phyloP scores from a whole-genome alignment of 768 basidiomycete species.

The Pleurotus platypus region DNA sequence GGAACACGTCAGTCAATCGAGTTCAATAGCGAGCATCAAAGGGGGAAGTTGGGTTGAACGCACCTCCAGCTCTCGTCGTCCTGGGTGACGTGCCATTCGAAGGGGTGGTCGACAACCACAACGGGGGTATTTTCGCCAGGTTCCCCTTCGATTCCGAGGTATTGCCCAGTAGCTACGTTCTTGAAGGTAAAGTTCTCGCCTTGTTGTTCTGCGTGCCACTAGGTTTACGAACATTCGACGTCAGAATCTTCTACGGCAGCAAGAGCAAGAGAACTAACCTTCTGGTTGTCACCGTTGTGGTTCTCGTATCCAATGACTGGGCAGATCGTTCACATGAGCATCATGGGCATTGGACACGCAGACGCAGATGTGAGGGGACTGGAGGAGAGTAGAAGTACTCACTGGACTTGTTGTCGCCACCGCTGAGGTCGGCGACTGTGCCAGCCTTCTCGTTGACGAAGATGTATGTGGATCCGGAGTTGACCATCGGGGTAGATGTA shows the following conservation, averaged over 20 bases:
- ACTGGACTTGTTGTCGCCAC: slow-evolving; percentile 32
- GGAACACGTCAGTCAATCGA: too few species aligned
- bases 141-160: slow-evolving; percentile 23
- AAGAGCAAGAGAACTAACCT: slow-evolving; percentile 19
- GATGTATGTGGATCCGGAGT: slow-evolving; percentile 20
- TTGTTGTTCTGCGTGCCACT: slow-evolving; percentile 32
- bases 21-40: too few species aligned
- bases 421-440: slow-evolving; percentile 42
- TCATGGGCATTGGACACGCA: background rate
- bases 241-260: background rate
- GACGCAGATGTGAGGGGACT: background rate
- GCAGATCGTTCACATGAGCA: background rate
- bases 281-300: slow-evolving; percentile 38
- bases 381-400: slow-evolving; percentile 7
- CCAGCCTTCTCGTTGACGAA: slow-evolving; percentile 37
- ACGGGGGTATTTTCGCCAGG: slow-evolving; percentile 25
- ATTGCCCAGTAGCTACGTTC: slow-evolving; percentile 27
- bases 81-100: slow-evolving; percentile 33
- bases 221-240: background rate
- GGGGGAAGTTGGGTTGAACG: background rate
- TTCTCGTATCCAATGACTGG: slow-evolving; percentile 37
- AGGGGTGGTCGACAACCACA: slow-evolving; percentile 21
- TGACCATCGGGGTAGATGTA: background rate
- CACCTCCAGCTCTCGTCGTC: slow-evolving; percentile 26
- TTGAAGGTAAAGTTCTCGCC: slow-evolving; percentile 26